A percentile compares a stretch with the other conserved stretches of the same genome.
Evolutionary conservation across 306 rosid genomes (phyloP).

Genomic region (Dryas octopetala): DNA sequence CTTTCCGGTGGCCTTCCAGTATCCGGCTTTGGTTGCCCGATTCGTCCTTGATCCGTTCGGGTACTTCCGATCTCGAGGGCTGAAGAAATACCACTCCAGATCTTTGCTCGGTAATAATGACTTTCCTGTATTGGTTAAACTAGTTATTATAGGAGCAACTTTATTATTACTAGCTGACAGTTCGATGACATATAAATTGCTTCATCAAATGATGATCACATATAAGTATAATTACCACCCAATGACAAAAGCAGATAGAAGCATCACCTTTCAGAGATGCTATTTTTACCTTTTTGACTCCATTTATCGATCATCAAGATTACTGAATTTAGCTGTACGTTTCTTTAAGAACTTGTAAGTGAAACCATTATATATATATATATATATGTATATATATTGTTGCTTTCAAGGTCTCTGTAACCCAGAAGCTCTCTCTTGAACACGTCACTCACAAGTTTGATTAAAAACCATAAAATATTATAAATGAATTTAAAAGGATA

Average conservation of each 20-base stretch:
- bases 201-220: too few species aligned
- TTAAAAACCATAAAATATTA: not conserved
- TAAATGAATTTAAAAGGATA: not conserved
- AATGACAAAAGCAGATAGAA: too few species aligned
- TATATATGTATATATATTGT: not conserved
- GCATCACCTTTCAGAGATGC: too few species aligned
- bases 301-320: too few species aligned
- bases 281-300: too few species aligned
- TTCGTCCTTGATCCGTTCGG: slow-evolving; percentile 97
- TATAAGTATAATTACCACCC: too few species aligned
- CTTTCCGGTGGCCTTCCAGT: slow-evolving; percentile 97
- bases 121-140: slow-evolving; percentile 48
- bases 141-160: not conserved
- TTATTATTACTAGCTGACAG: too few species aligned
- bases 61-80: slow-evolving; percentile 85
- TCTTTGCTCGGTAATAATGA: slow-evolving; percentile 91
- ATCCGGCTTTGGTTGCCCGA: slow-evolving; percentile 86
- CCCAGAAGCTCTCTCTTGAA: slow-evolving; percentile 13
- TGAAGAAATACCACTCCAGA: slow-evolving; percentile 94
- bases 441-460: not conserved
- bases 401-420: not conserved
- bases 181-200: not conserved
- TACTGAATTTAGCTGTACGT: too few species aligned
- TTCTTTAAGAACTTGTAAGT: not conserved
- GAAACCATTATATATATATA: not conserved